Percentiles rank a stretch among this genome's conserved stretches.
Conservation (phyloP, 2,329 filamentous ascomycete species). For the Aspergillus glaucus region DNA sequence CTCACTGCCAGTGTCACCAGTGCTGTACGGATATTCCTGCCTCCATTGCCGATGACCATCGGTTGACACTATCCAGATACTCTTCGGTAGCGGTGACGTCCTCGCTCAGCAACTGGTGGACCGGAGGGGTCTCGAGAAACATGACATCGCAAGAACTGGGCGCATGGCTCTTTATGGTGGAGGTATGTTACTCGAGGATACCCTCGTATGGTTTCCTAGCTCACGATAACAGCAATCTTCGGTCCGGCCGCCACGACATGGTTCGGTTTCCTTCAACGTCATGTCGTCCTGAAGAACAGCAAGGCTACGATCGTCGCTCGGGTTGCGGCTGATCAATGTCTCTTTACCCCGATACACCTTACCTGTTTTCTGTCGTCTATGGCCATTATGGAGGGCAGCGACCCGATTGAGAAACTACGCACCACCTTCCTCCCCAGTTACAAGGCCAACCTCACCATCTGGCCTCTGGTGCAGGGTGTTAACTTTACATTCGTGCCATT, state of each 20-base stretch:
- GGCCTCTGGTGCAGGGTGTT: conserved; percentile 75
- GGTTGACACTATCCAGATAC: conserved; percentile 47
- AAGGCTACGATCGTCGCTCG: conserved; percentile 69
- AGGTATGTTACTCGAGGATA: conserved; percentile 27
- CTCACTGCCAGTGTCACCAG: conserved; percentile 89
- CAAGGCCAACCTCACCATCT: conserved; percentile 78
- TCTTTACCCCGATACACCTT: conserved; percentile 82
- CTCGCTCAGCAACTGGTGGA: conserved; percentile 90
- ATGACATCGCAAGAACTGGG: conserved; percentile 54
- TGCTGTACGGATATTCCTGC: conserved; percentile 44
- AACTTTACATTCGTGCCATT: conserved; percentile 87
- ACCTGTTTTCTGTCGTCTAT: conserved; percentile 75
- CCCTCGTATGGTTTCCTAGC: conserved; percentile 1
- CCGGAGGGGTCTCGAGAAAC: conserved; percentile 66
- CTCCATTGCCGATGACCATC: neutral
- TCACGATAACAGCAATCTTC: conserved; percentile 56
- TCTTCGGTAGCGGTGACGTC: conserved; percentile 87
- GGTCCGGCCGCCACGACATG: conserved; percentile 82
- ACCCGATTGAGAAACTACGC: conserved; percentile 62
- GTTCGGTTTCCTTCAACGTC: conserved; percentile 71
- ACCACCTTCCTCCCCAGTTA: conserved; percentile 66
- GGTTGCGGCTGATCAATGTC: conserved; percentile 70
- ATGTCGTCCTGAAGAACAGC: conserved; percentile 58
- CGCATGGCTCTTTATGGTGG: conserved; percentile 47
- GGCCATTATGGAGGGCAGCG: conserved; percentile 69